Evolutionary conservation across 805 yeast species (phyloP), one percentile per base, ranked within the genome.

Genomic region (Sugiyamaella qingdaonensis): DNA sequence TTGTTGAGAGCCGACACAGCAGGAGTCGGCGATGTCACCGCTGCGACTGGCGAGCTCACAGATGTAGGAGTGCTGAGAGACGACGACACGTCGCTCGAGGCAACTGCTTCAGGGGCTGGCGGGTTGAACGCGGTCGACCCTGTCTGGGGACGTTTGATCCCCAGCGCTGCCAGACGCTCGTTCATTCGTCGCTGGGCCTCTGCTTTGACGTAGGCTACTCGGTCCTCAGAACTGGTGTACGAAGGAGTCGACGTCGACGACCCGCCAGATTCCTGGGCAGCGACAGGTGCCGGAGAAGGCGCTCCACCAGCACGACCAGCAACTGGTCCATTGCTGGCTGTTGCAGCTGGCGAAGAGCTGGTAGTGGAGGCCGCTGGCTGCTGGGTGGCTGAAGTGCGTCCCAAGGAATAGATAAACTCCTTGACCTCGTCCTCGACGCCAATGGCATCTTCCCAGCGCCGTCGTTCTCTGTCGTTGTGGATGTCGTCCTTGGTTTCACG

Each of bases 151-250:
- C 65, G 61, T n/a, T 56, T 56, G 54, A 88, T 78, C 2, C 96
- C 96, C 53, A 89, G 75, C 57, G 84, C 86, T 2, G 95, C 95
- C 62, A 89, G 75, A 61, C 89, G 77, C 62, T 87, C 95, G 56
- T 82, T 84, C 97, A 90, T 89, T 68, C 87, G 79, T 62, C 84
- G 82, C 61, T 80, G 80, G 2, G 88, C 88, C 63, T 87, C 92
- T 14, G 89, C 92, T 67, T 88, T 89, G 50, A 88, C 82, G 62
- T 80, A 78, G n/a, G 88, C 85, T 4, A 94, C 79, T 55, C 95
- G 75, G 45, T 86, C 91, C 54, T 81, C 86, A 1, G 86, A 76
- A 10, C 81, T 72, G 31, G 67, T 73, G 7, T 36, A 33, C 24
- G 49, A 58, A 42, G 29, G 36, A 39, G 37, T 21, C 36, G 55